Evolutionary conservation across 2,329 filamentous ascomycete genomes (phyloP).

Genomic region (Alternaria angustiovoidea): DNA sequence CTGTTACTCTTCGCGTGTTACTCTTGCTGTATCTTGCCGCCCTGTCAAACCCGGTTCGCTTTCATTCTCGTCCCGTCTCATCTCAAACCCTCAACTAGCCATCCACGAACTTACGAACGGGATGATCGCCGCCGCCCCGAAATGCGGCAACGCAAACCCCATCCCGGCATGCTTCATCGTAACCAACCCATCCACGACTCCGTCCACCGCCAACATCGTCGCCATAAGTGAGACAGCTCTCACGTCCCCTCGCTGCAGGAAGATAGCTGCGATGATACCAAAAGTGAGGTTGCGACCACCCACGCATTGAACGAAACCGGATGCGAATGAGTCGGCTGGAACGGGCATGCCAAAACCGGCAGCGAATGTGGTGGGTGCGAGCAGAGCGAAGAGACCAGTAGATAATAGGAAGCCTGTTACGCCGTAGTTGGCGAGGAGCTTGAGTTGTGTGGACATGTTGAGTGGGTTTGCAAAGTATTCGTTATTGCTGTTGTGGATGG

Average conservation of each 20-base stretch:
- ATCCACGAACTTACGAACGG: conserved; percentile 24
- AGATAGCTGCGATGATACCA: conserved; percentile 20
- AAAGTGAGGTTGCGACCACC: conserved; percentile 26
- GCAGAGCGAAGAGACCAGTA: conserved; percentile 18
- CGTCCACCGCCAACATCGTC: conserved; percentile 21
- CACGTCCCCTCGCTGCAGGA: conserved; percentile 12
- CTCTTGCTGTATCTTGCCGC: background rate
- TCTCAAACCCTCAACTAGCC: conserved; percentile 1
- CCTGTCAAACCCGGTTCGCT: background rate
- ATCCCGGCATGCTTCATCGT: conserved; percentile 19
- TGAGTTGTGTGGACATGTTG: conserved; percentile 10
- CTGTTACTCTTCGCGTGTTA: no score
- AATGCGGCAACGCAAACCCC: conserved; percentile 18
- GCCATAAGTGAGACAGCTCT: conserved; percentile 21
- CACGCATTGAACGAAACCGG: conserved; percentile 29
- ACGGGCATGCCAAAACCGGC: conserved; percentile 24
- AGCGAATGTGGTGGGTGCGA: conserved; percentile 22
- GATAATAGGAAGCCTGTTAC: conserved; percentile 20
- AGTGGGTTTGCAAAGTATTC: background rate
- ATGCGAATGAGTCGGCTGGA: conserved; percentile 17
- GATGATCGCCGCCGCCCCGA: conserved; percentile 21
- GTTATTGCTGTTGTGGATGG: background rate
- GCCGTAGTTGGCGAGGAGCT: conserved; percentile 22
- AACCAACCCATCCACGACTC: conserved; percentile 20
- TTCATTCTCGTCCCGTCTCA: background rate